Evolutionary conservation across 768 basidiomycete species (phyloP), one percentile per base, ranked within the genome.

Genomic region (Amanita pseudoporphyria): DNA sequence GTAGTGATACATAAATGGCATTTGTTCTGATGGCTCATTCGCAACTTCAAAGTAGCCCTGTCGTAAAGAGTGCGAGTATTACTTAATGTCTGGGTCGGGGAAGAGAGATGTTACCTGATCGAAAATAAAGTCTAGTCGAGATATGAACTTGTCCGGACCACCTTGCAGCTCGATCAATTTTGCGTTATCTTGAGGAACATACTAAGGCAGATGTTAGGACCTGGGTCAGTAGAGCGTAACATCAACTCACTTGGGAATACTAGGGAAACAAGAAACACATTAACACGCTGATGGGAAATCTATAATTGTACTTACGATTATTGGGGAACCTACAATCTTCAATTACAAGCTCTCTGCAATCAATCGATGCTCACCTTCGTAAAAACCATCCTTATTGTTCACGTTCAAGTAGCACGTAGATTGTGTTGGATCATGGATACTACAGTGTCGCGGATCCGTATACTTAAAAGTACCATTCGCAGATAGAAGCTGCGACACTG

Each of bases 1-100:
- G 54, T 83, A 83, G 62, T 83, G 80, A 56, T 81, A 82, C 80
- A 82, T 82, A 61, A 73, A 80, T 1, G 80, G 80, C 55, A 83
- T 82, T 54, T 81, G 79, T 54, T 81, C 78, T 2, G 79, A 81
- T 0, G 80, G 80, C 55, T 83, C 81, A 56, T 83, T 71, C 7
- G 79, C 80, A 0, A 71, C 66, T 51, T 82, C 81, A 53, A 82
- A 82, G 60, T 79, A 83, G 35, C 68, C 67, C 73, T 81, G 44
- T 16, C 19, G 5, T 31, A 12, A 9, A 42, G 14, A 28, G 26
- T 10, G 44, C 22, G 37, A 42, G 16, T 10, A 46, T 38, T 3
- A 18, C 18, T n/a, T 19, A 16, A 33, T 19, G 9, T n/a, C n/a
- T n/a, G n/a, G n/a, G n/a, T n/a, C n/a, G n/a, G n/a, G n/a, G n/a